Evolutionary conservation across 345 rosid genomes (phyloP), one percentile per base, ranked within the genome.

Genomic region (Eucalyptus cloeziana): DNA sequence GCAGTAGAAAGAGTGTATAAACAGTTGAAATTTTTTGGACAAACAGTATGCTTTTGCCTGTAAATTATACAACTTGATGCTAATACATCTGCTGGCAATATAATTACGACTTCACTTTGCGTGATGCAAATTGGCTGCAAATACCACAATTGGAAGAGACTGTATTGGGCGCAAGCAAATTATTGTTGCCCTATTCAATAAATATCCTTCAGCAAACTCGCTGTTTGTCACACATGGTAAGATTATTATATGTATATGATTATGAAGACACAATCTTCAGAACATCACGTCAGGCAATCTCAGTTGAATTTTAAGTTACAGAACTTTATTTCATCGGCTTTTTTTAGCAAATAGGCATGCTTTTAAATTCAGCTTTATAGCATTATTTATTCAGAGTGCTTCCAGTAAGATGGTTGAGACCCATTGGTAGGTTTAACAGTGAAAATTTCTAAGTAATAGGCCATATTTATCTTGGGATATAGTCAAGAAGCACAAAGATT

Each of bases 141-240:
- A n/a, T 95, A 91, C 99, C 99, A 8, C 87, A 87, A 89, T 98
- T 97, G 99, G 97, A 93, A 85, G 99, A 98, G 90, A 85, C 95
- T 3, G 92, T 91, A 47, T 69, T 12, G 80, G 93, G 86, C 33
- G 90, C 98, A 21, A 89, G 52, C 90, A 93, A 40, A 92, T 93
- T 67, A 91, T 98, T 7, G 92, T 92, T 88, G 93, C 95, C 16
- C 98, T 97, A 17, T 96, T 97, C 0, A 94, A 97, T 93, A 96
- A 92, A 92, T 94, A 94, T 93, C 99, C 99, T 51, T 89, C 92
- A 37, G 97, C 97, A 88, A 97, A 98, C 90, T 91, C 97, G 95
- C 94, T 98, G 87, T 92, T 98, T 86, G 97, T 98, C 89, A 94
- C 99, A 5, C 99, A 97, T 69, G 99, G 99, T 89, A 49, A 54